Conservation (phyloP, 2,329 filamentous ascomycete species). For the Apiospora aurea region DNA sequence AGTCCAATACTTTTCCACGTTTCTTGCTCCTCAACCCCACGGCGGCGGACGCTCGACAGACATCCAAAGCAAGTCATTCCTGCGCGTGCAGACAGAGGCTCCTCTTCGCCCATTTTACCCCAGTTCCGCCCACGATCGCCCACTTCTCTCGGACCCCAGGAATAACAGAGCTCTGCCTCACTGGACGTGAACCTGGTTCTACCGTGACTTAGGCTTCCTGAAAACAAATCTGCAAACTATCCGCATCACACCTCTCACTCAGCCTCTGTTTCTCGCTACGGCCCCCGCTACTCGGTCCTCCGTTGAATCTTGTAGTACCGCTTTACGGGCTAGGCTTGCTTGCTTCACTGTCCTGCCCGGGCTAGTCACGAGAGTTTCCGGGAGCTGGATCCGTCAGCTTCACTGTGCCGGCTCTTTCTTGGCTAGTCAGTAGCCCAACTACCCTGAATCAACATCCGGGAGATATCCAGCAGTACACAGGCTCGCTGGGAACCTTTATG, state of each 20-base stretch:
- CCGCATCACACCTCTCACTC: conserved; percentile 2
- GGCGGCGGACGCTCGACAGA: conserved; percentile 17
- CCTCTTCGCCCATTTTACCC: conserved; percentile 21
- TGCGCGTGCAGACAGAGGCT: conserved; percentile 7
- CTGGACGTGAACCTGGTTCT: conserved; percentile 5
- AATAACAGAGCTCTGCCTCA: conserved; percentile 21
- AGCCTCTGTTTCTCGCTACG: neutral
- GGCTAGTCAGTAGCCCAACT: conserved; percentile 12
- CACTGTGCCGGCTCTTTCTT: neutral
- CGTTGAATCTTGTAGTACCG: neutral
- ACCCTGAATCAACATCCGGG: conserved; percentile 9
- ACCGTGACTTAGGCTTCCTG: conserved; percentile 2
- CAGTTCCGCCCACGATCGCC: conserved; percentile 18
- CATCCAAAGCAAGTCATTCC: conserved; percentile 13
- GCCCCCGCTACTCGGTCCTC: neutral
- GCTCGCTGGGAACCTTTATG: conserved; percentile 8
- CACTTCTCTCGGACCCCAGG: conserved; percentile 17
- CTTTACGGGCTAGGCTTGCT: neutral
- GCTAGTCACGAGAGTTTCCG: conserved; percentile 20
- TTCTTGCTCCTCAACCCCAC: conserved; percentile 20
- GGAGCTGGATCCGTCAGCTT: neutral
- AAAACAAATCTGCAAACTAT: conserved; percentile 19
- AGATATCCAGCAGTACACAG: conserved; percentile 5
- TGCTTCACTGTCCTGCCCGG: conserved; percentile 2
- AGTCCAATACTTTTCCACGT: conserved; percentile 20